Evolutionary conservation across 1,284 basidiomycete genomes (phyloP).

Genomic region (Golubevia sp.): DNA sequence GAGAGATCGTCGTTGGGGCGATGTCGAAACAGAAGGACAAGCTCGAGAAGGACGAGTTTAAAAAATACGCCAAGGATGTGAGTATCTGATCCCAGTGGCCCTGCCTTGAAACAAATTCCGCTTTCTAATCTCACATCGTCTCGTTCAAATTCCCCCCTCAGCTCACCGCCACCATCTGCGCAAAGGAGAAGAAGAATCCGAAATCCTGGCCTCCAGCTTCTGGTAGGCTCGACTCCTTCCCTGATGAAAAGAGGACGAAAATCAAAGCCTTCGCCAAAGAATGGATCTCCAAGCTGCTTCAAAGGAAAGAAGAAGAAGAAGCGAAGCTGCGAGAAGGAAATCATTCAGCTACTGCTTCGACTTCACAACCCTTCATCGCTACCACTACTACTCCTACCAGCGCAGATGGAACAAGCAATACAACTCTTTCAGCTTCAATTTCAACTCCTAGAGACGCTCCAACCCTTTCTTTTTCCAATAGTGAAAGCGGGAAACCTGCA

Average conservation of each 20-base stretch:
- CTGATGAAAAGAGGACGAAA: slow-evolving; percentile 83
- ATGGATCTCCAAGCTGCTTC: slow-evolving; percentile 64
- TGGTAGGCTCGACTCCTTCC: slow-evolving; percentile 64
- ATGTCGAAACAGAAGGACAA: slow-evolving; percentile 86
- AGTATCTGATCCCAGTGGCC: slow-evolving; percentile 56
- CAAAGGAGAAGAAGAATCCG: slow-evolving; percentile 83
- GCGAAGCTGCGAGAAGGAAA: not conserved
- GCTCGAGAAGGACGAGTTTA: slow-evolving; percentile 85
- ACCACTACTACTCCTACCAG: no score
- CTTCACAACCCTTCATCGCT: no score
- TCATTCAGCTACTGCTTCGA: not conserved
- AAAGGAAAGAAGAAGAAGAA: slow-evolving; percentile 5
- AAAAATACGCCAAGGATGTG: slow-evolving; percentile 93
- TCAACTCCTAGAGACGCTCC: no score
- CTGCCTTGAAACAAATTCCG: slow-evolving; percentile 1
- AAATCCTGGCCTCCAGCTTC: slow-evolving; percentile 66
- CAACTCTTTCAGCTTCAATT: no score
- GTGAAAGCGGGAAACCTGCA: no score
- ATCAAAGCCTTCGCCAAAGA: slow-evolving; percentile 94
- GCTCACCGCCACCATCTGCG: slow-evolving; percentile 79
- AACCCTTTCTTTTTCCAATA: no score
- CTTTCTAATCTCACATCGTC: not conserved
- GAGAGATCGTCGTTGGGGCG: slow-evolving; percentile 83
- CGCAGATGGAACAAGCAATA: no score
- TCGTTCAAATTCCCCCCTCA: slow-evolving; percentile 61